phyloP scores from a whole-genome alignment of 2,329 filamentous ascomycete species.

The Orbilia brochopaga region DNA sequence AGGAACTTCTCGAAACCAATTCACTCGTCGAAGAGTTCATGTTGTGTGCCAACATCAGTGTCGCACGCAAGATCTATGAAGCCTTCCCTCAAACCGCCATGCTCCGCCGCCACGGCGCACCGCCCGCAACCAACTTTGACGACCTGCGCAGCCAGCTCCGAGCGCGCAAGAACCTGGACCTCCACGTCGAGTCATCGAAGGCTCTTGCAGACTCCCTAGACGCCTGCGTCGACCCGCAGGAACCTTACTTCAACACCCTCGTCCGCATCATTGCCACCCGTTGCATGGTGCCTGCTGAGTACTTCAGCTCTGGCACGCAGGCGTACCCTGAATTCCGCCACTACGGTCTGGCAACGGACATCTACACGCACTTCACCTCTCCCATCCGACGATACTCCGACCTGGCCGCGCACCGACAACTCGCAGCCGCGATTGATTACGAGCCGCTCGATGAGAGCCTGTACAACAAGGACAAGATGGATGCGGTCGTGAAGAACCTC shows the following conservation, averaged over 20 bases:
- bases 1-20: conserved; percentile 91
- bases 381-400: conserved; percentile 98
- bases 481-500: conserved; percentile 97
- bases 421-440: conserved; percentile 94
- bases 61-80: conserved; percentile 86
- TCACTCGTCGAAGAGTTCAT: conserved; percentile 99
- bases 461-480: conserved; percentile 80
- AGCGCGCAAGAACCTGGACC: conserved; percentile 79
- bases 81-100: conserved; percentile 95
- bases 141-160: conserved; percentile 89
- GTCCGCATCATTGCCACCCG: conserved; percentile 96
- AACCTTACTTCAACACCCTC: conserved; percentile 98
- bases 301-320: conserved; percentile 94
- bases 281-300: conserved; percentile 99
- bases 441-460: conserved; percentile 81
- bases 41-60: conserved; percentile 95
- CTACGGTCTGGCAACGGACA: conserved; percentile 93
- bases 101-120: conserved; percentile 80
- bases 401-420: conserved; percentile 88
- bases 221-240: conserved; percentile 74
- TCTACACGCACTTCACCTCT: conserved; percentile 98
- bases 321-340: conserved; percentile 93
- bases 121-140: conserved; percentile 95
- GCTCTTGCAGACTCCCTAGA: conserved; percentile 94
- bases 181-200: conserved; percentile 83